A percentile compares a stretch with the other conserved stretches of the same genome.
These are phyloP conservation scores for Exophiala phaeomuriformis DNA, from an alignment of 2,329 filamentous ascomycete genomes.

Conservation along the genomic window DNA sequence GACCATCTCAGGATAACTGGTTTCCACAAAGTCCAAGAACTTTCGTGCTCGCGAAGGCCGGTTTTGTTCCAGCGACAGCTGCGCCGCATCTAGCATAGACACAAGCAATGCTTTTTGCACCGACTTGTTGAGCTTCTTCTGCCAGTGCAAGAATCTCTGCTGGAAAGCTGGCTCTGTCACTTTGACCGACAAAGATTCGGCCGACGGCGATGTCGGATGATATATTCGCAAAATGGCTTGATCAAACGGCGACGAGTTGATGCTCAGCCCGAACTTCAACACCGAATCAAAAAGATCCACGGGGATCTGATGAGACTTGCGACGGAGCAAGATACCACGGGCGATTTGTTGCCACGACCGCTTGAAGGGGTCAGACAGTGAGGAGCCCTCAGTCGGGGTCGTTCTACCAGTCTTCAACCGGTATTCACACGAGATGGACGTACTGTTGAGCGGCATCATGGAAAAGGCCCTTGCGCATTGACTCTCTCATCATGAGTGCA, in stretches of 20 bases:
- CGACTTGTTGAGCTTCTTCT: conserved; percentile 7
- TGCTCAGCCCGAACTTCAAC: conserved; percentile 4
- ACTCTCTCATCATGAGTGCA: conserved; percentile 21
- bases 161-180: conserved; percentile 24
- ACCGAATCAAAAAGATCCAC: conserved; percentile 30
- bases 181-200: conserved; percentile 11
- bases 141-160: conserved; percentile 14
- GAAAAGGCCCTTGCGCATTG: conserved; percentile 12
- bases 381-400: conserved; percentile 11
- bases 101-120: conserved; percentile 31
- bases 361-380: conserved; percentile 1
- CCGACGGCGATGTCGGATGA: conserved; percentile 34
- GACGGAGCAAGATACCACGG: conserved; percentile 27
- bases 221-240: conserved; percentile 32
- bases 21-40: conserved; percentile 22
- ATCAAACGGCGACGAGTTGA: conserved; percentile 23
- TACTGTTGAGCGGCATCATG: conserved; percentile 23
- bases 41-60: conserved; percentile 11
- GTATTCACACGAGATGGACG: conserved; percentile 21
- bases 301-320: conserved; percentile 27
- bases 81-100: conserved; percentile 35
- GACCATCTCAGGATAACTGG: conserved; percentile 21
- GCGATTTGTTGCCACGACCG: conserved; percentile 23
- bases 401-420: conserved; percentile 24
- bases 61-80: conserved; percentile 33